Base-by-base conservation (phyloP, 352 stramenopile genomes). In the Globisporangium orthogonon region DNA sequence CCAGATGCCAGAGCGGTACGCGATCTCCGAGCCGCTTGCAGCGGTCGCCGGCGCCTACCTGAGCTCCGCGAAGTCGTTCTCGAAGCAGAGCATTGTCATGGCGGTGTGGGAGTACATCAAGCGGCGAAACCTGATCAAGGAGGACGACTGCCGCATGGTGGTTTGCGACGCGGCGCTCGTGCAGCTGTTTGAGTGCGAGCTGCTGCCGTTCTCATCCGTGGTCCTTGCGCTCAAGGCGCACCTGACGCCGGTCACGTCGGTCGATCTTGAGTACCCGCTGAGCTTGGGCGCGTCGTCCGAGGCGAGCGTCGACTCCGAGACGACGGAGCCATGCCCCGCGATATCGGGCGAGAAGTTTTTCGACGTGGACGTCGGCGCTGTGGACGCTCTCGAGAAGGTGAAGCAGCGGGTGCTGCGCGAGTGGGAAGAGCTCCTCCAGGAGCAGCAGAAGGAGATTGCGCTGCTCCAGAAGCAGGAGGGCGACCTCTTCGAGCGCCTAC, bases 41-140 rank as follows among this genome's bases (percentile, higher is more conserved):
- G 48, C 52, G 15, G 65, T 66, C 13, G 76, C 87, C 14, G 60
- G 66, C 4, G 56, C 68, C n/a, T 83, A 75, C 39, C 33, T 87
- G 15, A 65, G 67, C 9, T 48, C 65, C 7, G 64, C 74, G n/a
- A 72, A 71, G 49, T 69, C 81, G 17, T 79, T 73, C 57, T 85
- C 69, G 39, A 91, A 89, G 65, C 73, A 81, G 37, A 73, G 83
- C 62, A 86, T 91, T 43, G 61, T 91, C 52, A 69, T 91, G 71
- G 81, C 74, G 11, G 74, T 71, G 53, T 91, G 81, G 81, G 71
- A 87, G 60, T 91, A 89, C 66, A 85, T 89, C 62, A 89, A 91
- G 58, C 63, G 69, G 47, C 65, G 63, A 31, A 84, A 89, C 51
- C 69, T 89, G 33, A 89, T 91, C 67, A 89, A 91, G 56, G 73